Evolutionary conservation across 2,329 filamentous ascomycete genomes (phyloP).

Genomic region (Didymella glomerata): DNA sequence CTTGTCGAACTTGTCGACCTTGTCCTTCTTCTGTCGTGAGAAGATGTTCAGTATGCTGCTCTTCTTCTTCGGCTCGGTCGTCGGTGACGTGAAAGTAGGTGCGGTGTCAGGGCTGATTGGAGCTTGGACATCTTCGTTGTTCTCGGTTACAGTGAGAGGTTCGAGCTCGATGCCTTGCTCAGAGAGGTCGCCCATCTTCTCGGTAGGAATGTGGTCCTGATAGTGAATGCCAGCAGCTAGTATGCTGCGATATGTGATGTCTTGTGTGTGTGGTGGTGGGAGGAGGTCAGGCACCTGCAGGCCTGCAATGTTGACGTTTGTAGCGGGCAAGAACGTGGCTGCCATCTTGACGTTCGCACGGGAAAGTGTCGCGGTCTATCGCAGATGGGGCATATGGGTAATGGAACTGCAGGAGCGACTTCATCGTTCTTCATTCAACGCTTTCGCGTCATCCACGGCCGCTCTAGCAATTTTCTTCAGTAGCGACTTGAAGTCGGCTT

Average conservation of each 20-base stretch:
- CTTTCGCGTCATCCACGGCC: conserved; percentile 75
- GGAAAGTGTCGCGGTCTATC: not conserved
- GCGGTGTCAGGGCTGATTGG: not conserved
- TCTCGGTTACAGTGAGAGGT: not conserved
- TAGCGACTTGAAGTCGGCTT: conserved; percentile 82
- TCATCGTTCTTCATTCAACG: conserved; percentile 50
- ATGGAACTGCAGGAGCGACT: not conserved
- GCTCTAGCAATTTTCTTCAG: conserved; percentile 87
- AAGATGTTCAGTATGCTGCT: not conserved
- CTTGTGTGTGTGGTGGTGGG: not conserved
- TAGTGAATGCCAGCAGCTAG: conserved; percentile 5
- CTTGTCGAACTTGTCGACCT: not conserved
- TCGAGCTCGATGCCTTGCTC: not conserved
- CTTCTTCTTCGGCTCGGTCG: not conserved
- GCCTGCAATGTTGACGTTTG: not conserved
- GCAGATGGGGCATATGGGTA: not conserved
- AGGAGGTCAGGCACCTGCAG: not conserved
- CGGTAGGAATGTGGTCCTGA: not conserved
- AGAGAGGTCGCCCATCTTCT: conserved; percentile 6
- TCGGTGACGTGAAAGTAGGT: not conserved
- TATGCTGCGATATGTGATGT: not conserved
- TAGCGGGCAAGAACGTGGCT: not conserved
- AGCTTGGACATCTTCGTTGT: not conserved
- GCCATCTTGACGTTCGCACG: not conserved
- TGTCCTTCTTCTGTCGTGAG: not conserved